Evolutionary conservation across 257 asterid species (phyloP).

Genomic region (Solanum pennellii): DNA sequence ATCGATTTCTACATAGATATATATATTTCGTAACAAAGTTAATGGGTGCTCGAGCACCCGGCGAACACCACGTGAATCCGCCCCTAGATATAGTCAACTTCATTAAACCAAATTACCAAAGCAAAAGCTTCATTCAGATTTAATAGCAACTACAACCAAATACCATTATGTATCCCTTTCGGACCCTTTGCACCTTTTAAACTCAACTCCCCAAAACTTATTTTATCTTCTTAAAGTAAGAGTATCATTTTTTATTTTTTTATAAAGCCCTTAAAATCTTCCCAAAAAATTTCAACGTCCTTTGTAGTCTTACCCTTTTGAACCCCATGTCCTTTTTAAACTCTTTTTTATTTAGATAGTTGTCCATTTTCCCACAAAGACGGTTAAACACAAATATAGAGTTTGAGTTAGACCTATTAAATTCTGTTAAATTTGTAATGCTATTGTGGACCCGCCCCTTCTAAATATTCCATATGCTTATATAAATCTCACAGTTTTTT

Average conservation of each 20-base stretch:
- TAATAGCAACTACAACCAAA: not conserved
- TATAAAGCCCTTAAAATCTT: not conserved
- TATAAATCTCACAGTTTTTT: not conserved
- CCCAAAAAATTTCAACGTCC: not conserved
- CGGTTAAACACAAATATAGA: not conserved
- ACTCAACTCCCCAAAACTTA: not conserved
- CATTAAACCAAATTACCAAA: not conserved
- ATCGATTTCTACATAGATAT: no score
- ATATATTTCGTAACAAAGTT: no score
- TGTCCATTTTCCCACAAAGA: not conserved
- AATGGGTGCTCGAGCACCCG: no score
- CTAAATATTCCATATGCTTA: not conserved
- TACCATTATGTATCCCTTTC: not conserved
- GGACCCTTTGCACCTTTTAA: not conserved
- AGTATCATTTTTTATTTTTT: not conserved
- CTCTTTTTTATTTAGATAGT: not conserved
- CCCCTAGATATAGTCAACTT: not conserved
- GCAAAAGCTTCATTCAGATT: not conserved
- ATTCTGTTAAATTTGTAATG: not conserved
- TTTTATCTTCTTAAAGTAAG: not conserved
- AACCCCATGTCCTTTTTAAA: not conserved
- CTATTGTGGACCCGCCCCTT: accelerated
- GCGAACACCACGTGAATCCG: no score
- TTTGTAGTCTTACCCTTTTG: not conserved
- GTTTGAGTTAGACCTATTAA: not conserved